Conservation (phyloP, 495 filamentous ascomycete genomes). For the Staphylotrichum tortipilum region DNA sequence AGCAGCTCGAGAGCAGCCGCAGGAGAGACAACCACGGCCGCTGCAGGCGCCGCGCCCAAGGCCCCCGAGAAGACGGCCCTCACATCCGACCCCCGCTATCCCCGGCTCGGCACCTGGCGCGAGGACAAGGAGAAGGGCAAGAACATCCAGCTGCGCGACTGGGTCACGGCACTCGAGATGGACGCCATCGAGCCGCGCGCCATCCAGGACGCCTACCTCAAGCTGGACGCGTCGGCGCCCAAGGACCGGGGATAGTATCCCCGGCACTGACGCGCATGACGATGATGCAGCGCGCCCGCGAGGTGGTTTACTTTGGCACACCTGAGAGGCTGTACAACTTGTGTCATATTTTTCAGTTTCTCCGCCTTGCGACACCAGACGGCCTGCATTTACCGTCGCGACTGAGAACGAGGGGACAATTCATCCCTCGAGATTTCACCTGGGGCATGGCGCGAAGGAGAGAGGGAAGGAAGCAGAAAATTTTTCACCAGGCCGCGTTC, state of each 20-base stretch:
- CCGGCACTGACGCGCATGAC: not conserved
- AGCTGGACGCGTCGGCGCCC: slow-evolving; percentile 33
- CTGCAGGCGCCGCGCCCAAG: not conserved
- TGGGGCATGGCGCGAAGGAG: no score
- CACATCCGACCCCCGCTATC: slow-evolving; percentile 30
- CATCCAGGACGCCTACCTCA: slow-evolving; percentile 45
- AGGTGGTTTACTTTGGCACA: no score
- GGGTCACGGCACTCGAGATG: slow-evolving; percentile 53
- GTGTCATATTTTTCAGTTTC: no score
- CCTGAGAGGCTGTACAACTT: no score
- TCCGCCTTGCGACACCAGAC: no score
- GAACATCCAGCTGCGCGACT: slow-evolving; percentile 63
- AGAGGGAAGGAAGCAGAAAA: no score
- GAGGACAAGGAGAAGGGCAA: slow-evolving; percentile 54
- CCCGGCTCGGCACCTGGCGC: slow-evolving; percentile 49
- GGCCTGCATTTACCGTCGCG: no score
- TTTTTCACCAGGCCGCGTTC: no score
- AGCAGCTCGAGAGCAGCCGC: slow-evolving; percentile 34
- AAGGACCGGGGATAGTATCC: not conserved
- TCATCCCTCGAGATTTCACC: no score
- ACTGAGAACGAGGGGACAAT: no score
- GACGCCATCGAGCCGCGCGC: slow-evolving; percentile 49
- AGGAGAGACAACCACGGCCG: slow-evolving; percentile 22
- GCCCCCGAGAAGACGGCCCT: slow-evolving; percentile 20
- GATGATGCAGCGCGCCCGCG: not conserved